Base-by-base conservation (phyloP, 2,329 filamentous ascomycete species). In the Hypomyces rosellus region DNA sequence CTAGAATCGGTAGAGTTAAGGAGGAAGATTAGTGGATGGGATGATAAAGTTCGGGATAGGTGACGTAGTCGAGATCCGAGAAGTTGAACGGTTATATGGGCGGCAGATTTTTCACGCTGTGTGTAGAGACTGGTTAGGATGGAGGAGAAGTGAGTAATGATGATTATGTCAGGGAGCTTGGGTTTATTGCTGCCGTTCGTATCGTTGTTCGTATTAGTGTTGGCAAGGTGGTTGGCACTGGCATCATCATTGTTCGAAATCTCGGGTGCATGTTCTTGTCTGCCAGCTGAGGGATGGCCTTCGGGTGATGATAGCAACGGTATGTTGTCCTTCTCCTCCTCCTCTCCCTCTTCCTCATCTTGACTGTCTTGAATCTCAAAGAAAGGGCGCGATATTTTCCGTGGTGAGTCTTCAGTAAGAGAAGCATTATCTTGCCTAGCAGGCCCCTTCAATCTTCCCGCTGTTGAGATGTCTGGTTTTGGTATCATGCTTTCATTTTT, bases 111-210 rank as follows among this genome's bases (percentile, higher is more conserved):
- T 56, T 73, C 69, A 52, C 71, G 70, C 49, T 72, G 69, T 2
- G 75, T 66, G 63, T 82, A 82, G 45, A 82, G 69, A 4, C 71
- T 63, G 22, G 70, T 73, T 16, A 83, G 69, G 4, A 83, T 68
- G 14, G 67, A 58, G 2, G 76, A 75, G 59, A 80, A 73, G 63
- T 80, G 76, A 7, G 79, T 80, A 48, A 82, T 65, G 48, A 83
- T 65, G 42, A 84, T 70, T 37, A 82, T 63, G 25, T 36, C 45
- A 45, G 25, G 38, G 34, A 40, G 34, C 13, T 20, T n/a, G 30
- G 11, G 34, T 34, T 13, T 22, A 14, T 33, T 15, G 13, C 14
- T 16, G 20, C 9, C 15, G 30, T 13, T 15, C 8, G 15, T 34
- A 16, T 13, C 34, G 7, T 22, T 22, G 41, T 18, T 30, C 18